Evolutionary conservation across 225 moss, liverwort and hornwort species (phyloP).

Genomic region (Polytrichum commune): DNA sequence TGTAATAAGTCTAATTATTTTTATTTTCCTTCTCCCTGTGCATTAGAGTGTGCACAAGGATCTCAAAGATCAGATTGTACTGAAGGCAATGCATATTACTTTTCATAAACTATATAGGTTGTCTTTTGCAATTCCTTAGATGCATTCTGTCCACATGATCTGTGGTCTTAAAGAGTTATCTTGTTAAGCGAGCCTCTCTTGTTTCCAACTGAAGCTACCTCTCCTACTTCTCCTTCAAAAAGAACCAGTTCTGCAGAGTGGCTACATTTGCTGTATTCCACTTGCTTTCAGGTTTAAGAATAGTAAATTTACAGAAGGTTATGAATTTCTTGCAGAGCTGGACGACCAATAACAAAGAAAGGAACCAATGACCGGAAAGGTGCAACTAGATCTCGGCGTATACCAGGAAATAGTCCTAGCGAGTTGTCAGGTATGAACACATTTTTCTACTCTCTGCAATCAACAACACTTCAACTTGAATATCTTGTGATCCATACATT

Average conservation of each 20-base stretch:
- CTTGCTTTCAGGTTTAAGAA: too few relatives aligned
- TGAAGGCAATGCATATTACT: background rate
- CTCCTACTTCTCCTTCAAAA: too few relatives aligned
- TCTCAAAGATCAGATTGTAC: background rate
- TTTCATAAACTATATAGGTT: background rate
- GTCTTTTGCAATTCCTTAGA: too few relatives aligned
- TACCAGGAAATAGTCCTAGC: constrained; percentile 53
- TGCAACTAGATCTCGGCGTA: constrained; percentile 71
- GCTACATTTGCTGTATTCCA: too few relatives aligned
- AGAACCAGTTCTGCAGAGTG: too few relatives aligned
- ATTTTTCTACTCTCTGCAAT: background rate
- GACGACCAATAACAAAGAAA: constrained; percentile 83
- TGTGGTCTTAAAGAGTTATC: too few relatives aligned
- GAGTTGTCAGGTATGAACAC: constrained; percentile 69
- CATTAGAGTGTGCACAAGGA: background rate
- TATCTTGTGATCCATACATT: background rate
- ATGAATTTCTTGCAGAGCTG: constrained; percentile 41
- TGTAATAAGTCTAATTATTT: background rate
- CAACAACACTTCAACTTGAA: background rate
- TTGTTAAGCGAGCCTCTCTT: too few relatives aligned
- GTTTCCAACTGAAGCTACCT: too few relatives aligned
- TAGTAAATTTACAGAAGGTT: too few relatives aligned
- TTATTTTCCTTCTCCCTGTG: background rate
- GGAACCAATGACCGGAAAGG: constrained; percentile 71
- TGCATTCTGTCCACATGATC: too few relatives aligned